Evolutionary conservation across 2,329 filamentous ascomycete genomes (phyloP), one percentile per base, ranked within the genome.

Genomic region (Pseudopithomyces maydicus): DNA sequence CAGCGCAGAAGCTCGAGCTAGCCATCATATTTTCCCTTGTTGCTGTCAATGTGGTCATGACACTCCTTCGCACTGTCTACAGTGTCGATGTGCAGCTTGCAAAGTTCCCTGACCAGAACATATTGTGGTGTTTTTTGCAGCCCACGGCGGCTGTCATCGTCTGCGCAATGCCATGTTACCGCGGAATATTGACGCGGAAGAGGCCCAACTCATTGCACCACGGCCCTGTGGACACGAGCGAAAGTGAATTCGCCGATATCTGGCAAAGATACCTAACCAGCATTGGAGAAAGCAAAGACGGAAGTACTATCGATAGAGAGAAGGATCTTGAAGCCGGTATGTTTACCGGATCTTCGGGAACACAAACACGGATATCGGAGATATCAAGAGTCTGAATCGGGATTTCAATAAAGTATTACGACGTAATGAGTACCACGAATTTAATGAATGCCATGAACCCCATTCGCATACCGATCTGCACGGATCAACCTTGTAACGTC

Each of bases 131-230:
- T 11, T 41, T 61, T 15, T 38, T 58, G 14, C 52, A 61, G 15
- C 41, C 58, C 3, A 57, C 45, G 5, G 56, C 56, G 32, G 45
- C 53, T 4, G 57, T 63, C 35, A 61, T 58, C 11, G 55, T 63
- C 10, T 61, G 58, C 43, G 58, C 60, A 29, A 19, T 61, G 12
- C 58, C 60, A 6, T 51, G 48, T 35, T 63, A 61, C 48, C 20
- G 54, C 6, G 49, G 54, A 1, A 14, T 56, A 2, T 38, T 56
- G 35, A 46, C 38, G n/a, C 17, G 45, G 8, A 48, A 48, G 19
- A 36, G 23, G 19, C 14, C 45, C 32, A 33, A 38, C 23, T n/a
- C 45, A 11, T n/a, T 48, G 33, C 17, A 12, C 5, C n/a, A 26
- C n/a, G 45, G 29, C 19, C 32, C 8, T 2, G 4, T 38, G 14